Evolutionary conservation across 106 monocot genomes (phyloP).

Genomic region (Dendrobium huoshanense): DNA sequence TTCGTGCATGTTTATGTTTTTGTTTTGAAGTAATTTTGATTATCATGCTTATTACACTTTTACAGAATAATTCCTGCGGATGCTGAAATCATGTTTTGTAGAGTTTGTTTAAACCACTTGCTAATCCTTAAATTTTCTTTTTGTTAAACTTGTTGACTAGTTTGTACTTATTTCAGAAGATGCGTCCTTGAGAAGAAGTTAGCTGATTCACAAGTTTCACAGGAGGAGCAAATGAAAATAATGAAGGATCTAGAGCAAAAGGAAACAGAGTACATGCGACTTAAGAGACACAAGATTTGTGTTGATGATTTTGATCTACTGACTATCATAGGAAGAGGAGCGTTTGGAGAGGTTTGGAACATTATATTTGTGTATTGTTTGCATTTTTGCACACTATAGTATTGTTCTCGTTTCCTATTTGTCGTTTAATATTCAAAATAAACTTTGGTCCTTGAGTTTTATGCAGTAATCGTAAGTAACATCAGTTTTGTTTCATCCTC

Average conservation of each 20-base stretch:
- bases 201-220: slow-evolving; percentile 74
- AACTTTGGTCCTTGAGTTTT: background rate
- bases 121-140: background rate
- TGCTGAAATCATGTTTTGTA: background rate
- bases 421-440: no score
- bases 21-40: slow-evolving; percentile 1
- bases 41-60: background rate
- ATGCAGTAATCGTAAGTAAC: background rate
- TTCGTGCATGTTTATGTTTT: background rate
- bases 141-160: slow-evolving; percentile 3
- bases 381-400: background rate
- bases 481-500: background rate
- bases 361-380: background rate
- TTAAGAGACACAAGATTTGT: slow-evolving; percentile 96
- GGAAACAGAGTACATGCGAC: slow-evolving; percentile 96
- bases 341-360: slow-evolving; percentile 84
- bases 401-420: background rate
- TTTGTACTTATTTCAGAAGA: slow-evolving; percentile 47
- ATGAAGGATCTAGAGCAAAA: slow-evolving; percentile 95
- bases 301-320: slow-evolving; percentile 95
- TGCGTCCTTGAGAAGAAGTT: slow-evolving; percentile 74
- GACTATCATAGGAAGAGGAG: slow-evolving; percentile 94
- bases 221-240: slow-evolving; percentile 81
- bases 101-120: background rate
- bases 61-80: background rate